Percentiles rank a stretch among this genome's conserved stretches.
Conservation (phyloP, 2,329 filamentous ascomycete genomes). For the Cytospora piceae region DNA sequence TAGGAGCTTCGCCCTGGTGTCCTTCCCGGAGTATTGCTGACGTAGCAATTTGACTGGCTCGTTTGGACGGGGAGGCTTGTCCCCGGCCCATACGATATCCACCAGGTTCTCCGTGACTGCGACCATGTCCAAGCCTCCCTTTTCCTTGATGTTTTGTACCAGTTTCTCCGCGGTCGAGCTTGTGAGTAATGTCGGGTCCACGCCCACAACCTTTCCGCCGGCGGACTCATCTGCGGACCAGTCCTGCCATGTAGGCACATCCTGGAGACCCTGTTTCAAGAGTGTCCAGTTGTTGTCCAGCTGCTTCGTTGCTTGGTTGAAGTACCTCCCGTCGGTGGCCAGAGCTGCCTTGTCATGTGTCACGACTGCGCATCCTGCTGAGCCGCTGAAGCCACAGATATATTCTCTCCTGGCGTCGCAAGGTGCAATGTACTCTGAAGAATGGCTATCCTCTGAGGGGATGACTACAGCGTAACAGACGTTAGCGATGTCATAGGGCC, state of each 20-base stretch:
- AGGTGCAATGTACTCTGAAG: conserved; percentile 97
- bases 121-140: conserved; percentile 75
- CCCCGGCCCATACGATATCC: conserved; percentile 83
- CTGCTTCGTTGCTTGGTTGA: conserved; percentile 92
- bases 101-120: conserved; percentile 82
- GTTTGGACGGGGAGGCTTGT: conserved; percentile 73
- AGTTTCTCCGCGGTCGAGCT: conserved; percentile 68
- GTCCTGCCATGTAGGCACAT: conserved; percentile 96
- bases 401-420: conserved; percentile 90
- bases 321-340: conserved; percentile 95
- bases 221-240: conserved; percentile 89
- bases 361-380: conserved; percentile 89
- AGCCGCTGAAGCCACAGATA: conserved; percentile 93
- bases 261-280: conserved; percentile 89
- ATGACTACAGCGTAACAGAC: conserved; percentile 64
- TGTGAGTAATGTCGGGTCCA: conserved; percentile 87
- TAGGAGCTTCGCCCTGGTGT: conserved; percentile 78
- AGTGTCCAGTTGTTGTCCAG: conserved; percentile 90
- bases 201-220: conserved; percentile 83
- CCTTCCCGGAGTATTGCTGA: conserved; percentile 78
- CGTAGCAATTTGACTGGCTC: conserved; percentile 75
- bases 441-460: conserved; percentile 95
- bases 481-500: conserved; percentile 41
- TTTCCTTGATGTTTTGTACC: conserved; percentile 83
- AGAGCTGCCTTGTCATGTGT: conserved; percentile 85